These are phyloP conservation scores for Fusarium sp. DNA, from an alignment of 2,329 filamentous ascomycete genomes.

Conservation along the genomic window DNA sequence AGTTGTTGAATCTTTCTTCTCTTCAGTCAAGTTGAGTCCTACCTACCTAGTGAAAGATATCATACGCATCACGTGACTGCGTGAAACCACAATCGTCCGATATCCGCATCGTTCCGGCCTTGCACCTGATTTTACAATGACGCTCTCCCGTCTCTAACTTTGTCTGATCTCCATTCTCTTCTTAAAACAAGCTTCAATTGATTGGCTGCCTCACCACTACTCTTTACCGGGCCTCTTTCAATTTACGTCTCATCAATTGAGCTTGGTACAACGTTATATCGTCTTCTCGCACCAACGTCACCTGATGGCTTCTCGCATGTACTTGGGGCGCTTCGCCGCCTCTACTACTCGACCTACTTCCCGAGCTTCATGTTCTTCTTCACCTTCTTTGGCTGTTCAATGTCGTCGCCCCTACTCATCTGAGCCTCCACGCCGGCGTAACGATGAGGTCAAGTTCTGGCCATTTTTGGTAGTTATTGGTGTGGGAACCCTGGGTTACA, in stretches of 20 bases:
- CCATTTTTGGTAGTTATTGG: slow-evolving; percentile 68
- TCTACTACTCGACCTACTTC: slow-evolving; percentile 40
- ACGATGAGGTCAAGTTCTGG: slow-evolving; percentile 68
- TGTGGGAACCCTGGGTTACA: slow-evolving; percentile 65
- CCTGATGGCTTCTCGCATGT: slow-evolving; percentile 55
- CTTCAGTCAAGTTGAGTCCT: neutral
- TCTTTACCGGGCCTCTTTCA: no score
- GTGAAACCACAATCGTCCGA: neutral
- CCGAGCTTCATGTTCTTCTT: slow-evolving; percentile 36
- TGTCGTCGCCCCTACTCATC: slow-evolving; percentile 60
- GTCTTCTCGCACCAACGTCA: slow-evolving; percentile 17
- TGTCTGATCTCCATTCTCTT: neutral
- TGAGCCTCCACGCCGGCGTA: slow-evolving; percentile 56
- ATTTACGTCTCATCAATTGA: neutral
- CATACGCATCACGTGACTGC: slow-evolving; percentile 22
- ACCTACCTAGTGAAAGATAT: no score
- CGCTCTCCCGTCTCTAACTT: slow-evolving; percentile 13
- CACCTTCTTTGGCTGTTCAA: slow-evolving; percentile 34
- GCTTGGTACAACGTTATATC: neutral
- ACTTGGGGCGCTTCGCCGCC: slow-evolving; percentile 49
- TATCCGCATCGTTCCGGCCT: slow-evolving; percentile 7
- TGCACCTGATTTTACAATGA: slow-evolving; percentile 30
- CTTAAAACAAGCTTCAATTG: neutral
- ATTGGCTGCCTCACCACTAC: neutral
- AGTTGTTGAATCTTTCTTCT: neutral